phyloP scores from a whole-genome alignment of 2,329 filamentous ascomycete genomes.

The Xylaria sp. region DNA sequence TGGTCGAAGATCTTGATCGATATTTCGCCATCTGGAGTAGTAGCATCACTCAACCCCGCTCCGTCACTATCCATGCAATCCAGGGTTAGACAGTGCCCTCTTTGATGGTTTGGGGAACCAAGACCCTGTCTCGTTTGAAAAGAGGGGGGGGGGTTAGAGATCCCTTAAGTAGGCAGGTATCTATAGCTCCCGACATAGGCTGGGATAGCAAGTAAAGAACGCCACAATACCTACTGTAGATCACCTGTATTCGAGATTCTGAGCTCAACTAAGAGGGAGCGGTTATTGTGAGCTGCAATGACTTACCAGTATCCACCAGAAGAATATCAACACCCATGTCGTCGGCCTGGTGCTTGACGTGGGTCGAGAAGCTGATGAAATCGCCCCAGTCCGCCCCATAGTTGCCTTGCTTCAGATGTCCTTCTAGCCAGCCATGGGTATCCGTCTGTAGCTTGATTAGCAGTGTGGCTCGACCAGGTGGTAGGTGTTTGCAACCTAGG shows the following conservation, averaged over 20 bases:
- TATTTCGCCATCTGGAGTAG: slow-evolving; percentile 56
- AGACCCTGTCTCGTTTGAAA: no score
- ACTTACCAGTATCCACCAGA: slow-evolving; percentile 59
- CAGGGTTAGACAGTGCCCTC: no score
- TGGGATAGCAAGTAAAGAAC: no score
- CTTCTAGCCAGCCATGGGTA: slow-evolving; percentile 64
- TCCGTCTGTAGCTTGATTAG: slow-evolving; percentile 47
- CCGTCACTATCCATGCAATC: no score
- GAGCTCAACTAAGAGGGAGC: background rate
- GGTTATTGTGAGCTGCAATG: background rate
- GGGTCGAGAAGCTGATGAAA: slow-evolving; percentile 61
- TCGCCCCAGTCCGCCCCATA: slow-evolving; percentile 70
- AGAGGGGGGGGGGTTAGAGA: no score
- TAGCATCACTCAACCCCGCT: slow-evolving; percentile 64
- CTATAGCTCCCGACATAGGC: no score
- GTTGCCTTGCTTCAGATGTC: slow-evolving; percentile 63
- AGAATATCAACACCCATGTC: slow-evolving; percentile 62
- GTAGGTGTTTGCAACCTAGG: background rate
- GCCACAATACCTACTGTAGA: no score
- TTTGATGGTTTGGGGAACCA: no score
- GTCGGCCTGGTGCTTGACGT: slow-evolving; percentile 61
- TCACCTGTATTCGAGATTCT: slow-evolving; percentile 43
- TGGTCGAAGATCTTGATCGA: slow-evolving; percentile 52
- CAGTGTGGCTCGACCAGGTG: background rate
- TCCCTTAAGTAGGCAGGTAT: no score